phyloP scores from a whole-genome alignment of 1,284 basidiomycete genomes.

The Fomes fomentarius region DNA sequence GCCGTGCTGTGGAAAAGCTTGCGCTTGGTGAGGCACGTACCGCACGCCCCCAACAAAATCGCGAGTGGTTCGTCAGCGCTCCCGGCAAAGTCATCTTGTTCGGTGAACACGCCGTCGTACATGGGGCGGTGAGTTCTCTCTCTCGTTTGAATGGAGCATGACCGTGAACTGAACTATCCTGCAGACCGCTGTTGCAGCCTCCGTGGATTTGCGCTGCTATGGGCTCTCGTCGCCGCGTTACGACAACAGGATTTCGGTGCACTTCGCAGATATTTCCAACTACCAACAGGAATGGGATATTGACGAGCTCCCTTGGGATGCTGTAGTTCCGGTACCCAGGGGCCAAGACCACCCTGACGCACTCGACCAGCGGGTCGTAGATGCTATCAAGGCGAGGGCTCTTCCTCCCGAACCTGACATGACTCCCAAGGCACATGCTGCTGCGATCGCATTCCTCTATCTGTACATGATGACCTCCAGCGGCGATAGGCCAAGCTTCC shows the following conservation, averaged over 20 bases:
- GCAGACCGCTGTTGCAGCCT: conserved; percentile 93
- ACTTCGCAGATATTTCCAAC: conserved; percentile 80
- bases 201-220: conserved; percentile 95
- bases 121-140: conserved; percentile 81
- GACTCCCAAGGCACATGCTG: conserved; percentile 60
- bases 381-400: conserved; percentile 62
- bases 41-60: conserved; percentile 40
- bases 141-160: background rate
- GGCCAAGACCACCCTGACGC: conserved; percentile 64
- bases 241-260: conserved; percentile 78
- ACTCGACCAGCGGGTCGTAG: conserved; percentile 73
- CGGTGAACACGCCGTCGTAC: conserved; percentile 98
- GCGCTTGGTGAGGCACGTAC: conserved; percentile 42
- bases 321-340: conserved; percentile 55
- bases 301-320: conserved; percentile 85
- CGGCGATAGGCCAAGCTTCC: conserved; percentile 68
- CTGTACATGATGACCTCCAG: conserved; percentile 81
- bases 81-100: conserved; percentile 99
- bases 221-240: conserved; percentile 77
- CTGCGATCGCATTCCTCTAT: conserved; percentile 89
- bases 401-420: conserved; percentile 48
- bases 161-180: conserved; percentile 1
- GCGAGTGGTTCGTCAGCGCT: conserved; percentile 88
- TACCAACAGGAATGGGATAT: conserved; percentile 86
- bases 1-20: conserved; percentile 70